Evolutionary conservation across 345 rosid species (phyloP).

Genomic region (Eucalyptus coolabah): DNA sequence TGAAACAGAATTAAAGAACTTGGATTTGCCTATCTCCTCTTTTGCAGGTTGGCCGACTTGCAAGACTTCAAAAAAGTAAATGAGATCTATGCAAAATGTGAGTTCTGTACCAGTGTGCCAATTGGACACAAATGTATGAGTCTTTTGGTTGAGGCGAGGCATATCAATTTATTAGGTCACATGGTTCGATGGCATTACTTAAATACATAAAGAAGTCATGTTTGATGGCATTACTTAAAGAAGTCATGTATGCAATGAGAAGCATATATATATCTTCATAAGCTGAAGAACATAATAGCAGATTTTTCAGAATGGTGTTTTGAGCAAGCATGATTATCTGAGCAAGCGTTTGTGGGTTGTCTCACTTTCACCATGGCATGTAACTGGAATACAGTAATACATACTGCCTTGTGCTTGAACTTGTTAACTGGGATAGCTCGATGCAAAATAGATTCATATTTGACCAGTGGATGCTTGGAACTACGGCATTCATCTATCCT

Average conservation of each 20-base stretch:
- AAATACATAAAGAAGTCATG: neutral
- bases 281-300: neutral
- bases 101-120: constrained; percentile 8
- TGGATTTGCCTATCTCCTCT: neutral
- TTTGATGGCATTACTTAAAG: neutral
- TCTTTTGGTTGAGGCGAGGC: neutral
- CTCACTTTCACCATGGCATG: neutral
- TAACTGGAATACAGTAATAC: neutral
- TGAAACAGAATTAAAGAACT: neutral
- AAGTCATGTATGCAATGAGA: neutral
- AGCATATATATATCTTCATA: neutral
- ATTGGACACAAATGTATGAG: neutral
- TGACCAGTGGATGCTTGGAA: neutral
- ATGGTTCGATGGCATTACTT: neutral
- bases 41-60: constrained; percentile 81
- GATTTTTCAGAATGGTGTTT: neutral
- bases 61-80: constrained; percentile 91
- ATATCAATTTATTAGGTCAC: neutral
- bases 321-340: neutral
- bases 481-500: neutral
- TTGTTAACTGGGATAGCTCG: neutral
- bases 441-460: neutral
- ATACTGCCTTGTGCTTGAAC: neutral
- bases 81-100: constrained; percentile 90
- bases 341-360: neutral